Conservation (phyloP, 257 asterid genomes). For the Apocynum venetum region DNA sequence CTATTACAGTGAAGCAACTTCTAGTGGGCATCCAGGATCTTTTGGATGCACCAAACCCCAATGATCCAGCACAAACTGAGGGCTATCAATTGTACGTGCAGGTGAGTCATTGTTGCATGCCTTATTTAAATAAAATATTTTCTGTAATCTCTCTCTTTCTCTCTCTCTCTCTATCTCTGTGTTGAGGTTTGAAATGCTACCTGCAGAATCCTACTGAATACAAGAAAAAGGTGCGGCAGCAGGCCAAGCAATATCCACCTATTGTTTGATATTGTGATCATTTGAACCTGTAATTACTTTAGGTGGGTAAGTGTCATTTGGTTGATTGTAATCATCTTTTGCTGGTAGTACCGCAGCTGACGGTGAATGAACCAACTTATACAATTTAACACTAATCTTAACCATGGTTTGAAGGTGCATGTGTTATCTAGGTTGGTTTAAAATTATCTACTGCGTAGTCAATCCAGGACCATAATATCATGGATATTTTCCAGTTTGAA, state of each 20-base stretch:
- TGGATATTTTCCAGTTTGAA: neutral
- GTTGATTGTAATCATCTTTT: neutral
- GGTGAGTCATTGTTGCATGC: slow-evolving; percentile 1
- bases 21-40: slow-evolving; percentile 43
- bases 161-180: neutral
- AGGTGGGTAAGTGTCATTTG: neutral
- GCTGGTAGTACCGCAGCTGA: neutral
- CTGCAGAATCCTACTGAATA: slow-evolving; percentile 36
- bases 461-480: neutral
- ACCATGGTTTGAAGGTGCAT: neutral
- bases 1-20: slow-evolving; percentile 40
- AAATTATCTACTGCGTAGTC: neutral
- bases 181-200: neutral
- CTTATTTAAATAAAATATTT: neutral
- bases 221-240: slow-evolving; percentile 37
- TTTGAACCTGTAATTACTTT: slow-evolving; percentile 2
- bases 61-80: slow-evolving; percentile 37
- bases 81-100: slow-evolving; percentile 29
- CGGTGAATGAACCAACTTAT: too few species aligned
- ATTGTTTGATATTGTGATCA: slow-evolving; percentile 16
- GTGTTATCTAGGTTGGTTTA: neutral
- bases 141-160: neutral
- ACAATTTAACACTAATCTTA: too few species aligned
- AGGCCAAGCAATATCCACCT: slow-evolving; percentile 35
- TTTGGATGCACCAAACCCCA: slow-evolving; percentile 35